phyloP scores from a whole-genome alignment of 345 rosid genomes.

The Citrus mangshanensis region DNA sequence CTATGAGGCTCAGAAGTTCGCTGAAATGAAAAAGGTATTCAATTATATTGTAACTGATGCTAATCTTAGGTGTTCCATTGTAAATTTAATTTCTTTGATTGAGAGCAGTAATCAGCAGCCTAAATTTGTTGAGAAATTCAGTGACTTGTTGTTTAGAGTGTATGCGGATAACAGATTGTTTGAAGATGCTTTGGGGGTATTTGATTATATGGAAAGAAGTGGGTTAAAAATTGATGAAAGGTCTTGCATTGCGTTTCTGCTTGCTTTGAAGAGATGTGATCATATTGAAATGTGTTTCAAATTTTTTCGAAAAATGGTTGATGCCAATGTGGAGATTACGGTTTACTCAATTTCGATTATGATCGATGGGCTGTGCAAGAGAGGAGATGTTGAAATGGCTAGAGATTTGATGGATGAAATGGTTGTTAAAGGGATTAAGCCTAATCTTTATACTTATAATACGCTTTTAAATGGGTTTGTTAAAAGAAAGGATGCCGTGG shows the following conservation, averaged over 20 bases:
- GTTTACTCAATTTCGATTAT: conserved; percentile 69
- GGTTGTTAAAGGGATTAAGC: conserved; percentile 47
- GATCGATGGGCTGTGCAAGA: conserved; percentile 61
- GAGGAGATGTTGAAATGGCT: conserved; percentile 52
- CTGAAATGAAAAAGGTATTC: conserved; percentile 46
- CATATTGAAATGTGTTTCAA: conserved; percentile 44
- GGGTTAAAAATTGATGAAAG: conserved; percentile 58
- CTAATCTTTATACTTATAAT: conserved; percentile 68
- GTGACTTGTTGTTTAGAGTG: conserved; percentile 66
- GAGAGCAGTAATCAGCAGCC: conserved; percentile 24
- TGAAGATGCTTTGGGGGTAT: conserved; percentile 49
- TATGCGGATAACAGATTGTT: conserved; percentile 63
- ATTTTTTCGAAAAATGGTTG: conserved; percentile 54
- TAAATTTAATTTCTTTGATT: conserved; percentile 34
- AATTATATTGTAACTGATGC: conserved; percentile 35
- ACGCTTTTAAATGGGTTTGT: conserved; percentile 58
- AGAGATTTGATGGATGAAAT: conserved; percentile 47
- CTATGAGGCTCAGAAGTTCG: conserved; percentile 40
- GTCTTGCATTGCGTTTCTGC: conserved; percentile 69
- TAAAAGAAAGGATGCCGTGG: conserved; percentile 44
- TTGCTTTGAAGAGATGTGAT: conserved; percentile 57
- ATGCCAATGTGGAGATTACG: conserved; percentile 41
- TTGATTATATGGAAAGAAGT: conserved; percentile 48
- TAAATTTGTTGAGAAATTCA: conserved; percentile 42
- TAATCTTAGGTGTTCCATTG: conserved; percentile 30